Percentiles rank a stretch among this genome's conserved stretches.
Conservation (phyloP, 2,329 filamentous ascomycete genomes). For the Venturia oleaginea region DNA sequence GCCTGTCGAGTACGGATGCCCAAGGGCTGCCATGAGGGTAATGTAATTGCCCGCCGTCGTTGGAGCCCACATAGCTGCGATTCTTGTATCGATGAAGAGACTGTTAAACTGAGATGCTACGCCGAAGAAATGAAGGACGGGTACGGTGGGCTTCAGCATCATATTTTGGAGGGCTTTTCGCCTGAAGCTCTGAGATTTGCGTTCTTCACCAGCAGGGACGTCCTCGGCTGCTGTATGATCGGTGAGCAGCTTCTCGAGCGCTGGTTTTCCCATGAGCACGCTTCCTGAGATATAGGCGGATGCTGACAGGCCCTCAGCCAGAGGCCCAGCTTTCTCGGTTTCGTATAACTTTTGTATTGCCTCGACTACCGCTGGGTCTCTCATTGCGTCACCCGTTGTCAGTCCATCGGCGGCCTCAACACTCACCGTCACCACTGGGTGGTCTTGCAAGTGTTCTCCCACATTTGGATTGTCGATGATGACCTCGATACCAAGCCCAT, state of each 20-base stretch:
- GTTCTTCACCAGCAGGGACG: not conserved
- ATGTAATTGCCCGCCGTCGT: too few relatives aligned
- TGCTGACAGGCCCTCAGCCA: not conserved
- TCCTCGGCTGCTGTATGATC: not conserved
- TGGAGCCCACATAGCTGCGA: too few relatives aligned
- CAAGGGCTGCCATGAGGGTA: too few relatives aligned
- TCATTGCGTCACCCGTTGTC: not conserved
- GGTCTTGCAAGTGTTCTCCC: conserved; percentile 14
- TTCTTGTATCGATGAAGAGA: too few relatives aligned
- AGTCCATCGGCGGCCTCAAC: not conserved
- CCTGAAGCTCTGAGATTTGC: too few relatives aligned
- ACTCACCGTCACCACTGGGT: not conserved
- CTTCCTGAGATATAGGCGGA: not conserved
- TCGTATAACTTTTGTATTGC: not conserved
- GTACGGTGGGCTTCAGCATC: too few relatives aligned
- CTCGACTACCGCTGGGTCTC: not conserved
- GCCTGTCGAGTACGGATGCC: too few relatives aligned
- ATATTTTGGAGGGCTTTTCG: too few relatives aligned
- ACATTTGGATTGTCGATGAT: conserved; percentile 3
- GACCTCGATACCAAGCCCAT: conserved; percentile 5
- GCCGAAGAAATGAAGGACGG: too few relatives aligned
- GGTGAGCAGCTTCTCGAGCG: not conserved
- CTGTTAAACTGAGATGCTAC: too few relatives aligned
- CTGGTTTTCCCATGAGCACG: not conserved
- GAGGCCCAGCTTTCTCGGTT: not conserved